Base-by-base conservation (phyloP, 2,329 filamentous ascomycete genomes). In the Aspergillus clavatus region DNA sequence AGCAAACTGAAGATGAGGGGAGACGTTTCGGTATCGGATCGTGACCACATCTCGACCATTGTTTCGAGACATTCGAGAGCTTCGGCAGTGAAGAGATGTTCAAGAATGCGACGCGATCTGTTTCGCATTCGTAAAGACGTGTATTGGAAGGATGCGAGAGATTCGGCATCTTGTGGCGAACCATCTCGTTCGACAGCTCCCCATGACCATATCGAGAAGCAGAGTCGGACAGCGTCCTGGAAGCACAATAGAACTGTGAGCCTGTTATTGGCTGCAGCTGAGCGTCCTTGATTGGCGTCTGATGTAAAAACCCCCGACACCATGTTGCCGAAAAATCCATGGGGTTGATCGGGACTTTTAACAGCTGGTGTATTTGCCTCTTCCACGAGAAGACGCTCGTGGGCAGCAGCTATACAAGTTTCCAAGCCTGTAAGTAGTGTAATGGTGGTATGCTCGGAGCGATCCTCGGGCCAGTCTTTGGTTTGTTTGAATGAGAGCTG, bases 201-300 rank as follows among this genome's bases (percentile, higher is more conserved):
- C 91, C 93, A 98, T 0, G 87, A 87, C 93, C 94, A 98, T 42
- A 98, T 95, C 10, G 77, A 82, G 63, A 95, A 94, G 66, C 90
- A 95, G 40, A 95, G 87, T 19, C 89, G 82, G 47, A 97, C 88
- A 1, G 90, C 89, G 64, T 98, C 94, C 66, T 97, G 91, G 63
- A 98, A 95, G 8, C 90, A 94, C n/a, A 98, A 76, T 35, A 96
- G 77, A 16, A 98, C 91, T 0, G 93, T 97, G 18, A 98, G 76
- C 37, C 91, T 82, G 57, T 93, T 91, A 60, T 97, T 98, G 7
- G 90, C 89, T n/a, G 87, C 89, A 6, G 84, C 82, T 47, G 84
- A 89, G 39, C 89, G 83, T n/a, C 82, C 78, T 49, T 90, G 86
- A 2, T 79, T 82, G 1, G 80, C 75, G 47, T 96, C 89, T 1